Conservation (phyloP, 2,329 filamentous ascomycete species). For the Teratosphaeria nubilosa region DNA sequence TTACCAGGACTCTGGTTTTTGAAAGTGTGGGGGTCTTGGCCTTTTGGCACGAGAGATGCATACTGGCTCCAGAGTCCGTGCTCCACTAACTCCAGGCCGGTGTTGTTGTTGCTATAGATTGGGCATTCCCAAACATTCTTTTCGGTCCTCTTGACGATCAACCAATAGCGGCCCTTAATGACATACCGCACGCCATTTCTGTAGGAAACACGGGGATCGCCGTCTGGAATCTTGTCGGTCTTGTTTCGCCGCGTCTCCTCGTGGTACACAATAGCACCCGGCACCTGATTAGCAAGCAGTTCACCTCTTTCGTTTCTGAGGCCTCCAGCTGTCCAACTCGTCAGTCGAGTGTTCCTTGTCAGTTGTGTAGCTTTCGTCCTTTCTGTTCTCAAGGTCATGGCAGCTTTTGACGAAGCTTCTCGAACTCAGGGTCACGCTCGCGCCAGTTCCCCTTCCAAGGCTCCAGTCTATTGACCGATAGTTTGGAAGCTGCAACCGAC, state of each 20-base stretch:
- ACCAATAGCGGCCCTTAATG: background rate
- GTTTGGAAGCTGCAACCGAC: background rate
- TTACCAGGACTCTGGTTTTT: background rate
- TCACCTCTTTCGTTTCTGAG: background rate
- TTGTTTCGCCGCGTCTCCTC: too few species aligned
- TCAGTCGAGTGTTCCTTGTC: background rate
- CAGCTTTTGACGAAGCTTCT: background rate
- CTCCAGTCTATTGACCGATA: background rate
- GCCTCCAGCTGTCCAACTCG: background rate
- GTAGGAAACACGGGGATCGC: background rate
- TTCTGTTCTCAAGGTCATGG: background rate
- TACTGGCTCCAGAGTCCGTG: background rate
- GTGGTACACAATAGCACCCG: background rate
- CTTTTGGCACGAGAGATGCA: background rate
- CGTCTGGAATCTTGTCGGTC: background rate
- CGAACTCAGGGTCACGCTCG: background rate
- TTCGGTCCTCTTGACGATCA: background rate
- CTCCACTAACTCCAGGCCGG: background rate
- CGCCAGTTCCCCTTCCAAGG: background rate
- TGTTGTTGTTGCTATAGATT: constrained; percentile 2
- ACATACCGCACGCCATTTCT: background rate
- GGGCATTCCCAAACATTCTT: constrained; percentile 1
- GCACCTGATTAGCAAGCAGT: background rate
- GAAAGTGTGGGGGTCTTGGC: background rate
- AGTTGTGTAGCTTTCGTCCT: too few species aligned